phyloP scores from a whole-genome alignment of 306 rosid species.

The Sechiopsis laciniata region DNA sequence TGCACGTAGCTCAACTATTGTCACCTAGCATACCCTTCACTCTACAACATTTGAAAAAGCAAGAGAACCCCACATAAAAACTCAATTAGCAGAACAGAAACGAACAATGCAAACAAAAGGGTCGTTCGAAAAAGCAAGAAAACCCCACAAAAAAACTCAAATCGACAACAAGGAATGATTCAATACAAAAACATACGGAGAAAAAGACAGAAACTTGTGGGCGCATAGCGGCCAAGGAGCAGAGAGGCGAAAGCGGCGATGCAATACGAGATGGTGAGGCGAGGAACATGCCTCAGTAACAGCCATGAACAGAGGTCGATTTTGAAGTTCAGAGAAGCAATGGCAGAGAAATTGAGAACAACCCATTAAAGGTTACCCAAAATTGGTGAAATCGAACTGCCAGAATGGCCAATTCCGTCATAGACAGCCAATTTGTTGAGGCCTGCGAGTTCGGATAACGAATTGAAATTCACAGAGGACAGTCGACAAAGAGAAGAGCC shows the following conservation, averaged over 20 bases:
- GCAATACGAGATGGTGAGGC: conserved; percentile 28
- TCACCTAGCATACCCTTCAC: no score
- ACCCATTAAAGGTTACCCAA: conserved; percentile 21
- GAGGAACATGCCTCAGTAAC: conserved; percentile 41
- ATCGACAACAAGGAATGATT: background rate
- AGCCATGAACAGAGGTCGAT: conserved; percentile 38
- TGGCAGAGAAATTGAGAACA: conserved; percentile 24
- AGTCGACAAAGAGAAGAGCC: conserved; percentile 13
- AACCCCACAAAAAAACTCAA: background rate
- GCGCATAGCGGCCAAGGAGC: conserved; percentile 32
- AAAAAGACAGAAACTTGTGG: conserved; percentile 37
- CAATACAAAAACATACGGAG: conserved; percentile 35
- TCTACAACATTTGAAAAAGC: no score
- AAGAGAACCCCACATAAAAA: no score
- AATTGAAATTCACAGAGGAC: background rate
- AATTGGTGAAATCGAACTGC: conserved; percentile 21
- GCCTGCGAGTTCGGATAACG: conserved; percentile 5
- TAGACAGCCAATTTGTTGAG: conserved; percentile 9
- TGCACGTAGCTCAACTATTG: no score
- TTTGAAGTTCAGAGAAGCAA: conserved; percentile 28
- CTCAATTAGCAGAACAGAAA: background rate
- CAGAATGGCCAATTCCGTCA: conserved; percentile 29
- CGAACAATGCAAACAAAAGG: background rate
- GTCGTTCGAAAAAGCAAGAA: background rate
- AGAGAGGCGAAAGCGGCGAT: conserved; percentile 25